Evolutionary conservation across 208 protist species (phyloP).

Genomic region (Porcisia deanei): DNA sequence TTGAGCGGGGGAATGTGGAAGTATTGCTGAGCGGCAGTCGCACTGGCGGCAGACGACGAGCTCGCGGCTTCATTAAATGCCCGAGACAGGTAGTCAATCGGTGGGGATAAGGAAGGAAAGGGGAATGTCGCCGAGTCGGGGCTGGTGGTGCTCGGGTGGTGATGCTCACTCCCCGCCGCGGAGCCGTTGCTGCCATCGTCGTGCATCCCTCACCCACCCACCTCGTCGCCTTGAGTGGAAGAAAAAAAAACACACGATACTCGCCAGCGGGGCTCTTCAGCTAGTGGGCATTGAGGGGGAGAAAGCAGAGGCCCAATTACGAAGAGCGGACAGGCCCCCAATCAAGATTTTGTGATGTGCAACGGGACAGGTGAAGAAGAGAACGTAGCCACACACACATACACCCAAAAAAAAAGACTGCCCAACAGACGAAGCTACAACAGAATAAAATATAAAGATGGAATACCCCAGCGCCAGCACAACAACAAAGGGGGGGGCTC

Average conservation of each 20-base stretch:
- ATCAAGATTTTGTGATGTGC: not conserved
- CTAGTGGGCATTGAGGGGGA: not conserved
- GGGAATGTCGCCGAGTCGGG: not conserved
- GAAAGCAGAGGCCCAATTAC: not conserved
- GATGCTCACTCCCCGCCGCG: not conserved
- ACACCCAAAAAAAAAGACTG: not conserved
- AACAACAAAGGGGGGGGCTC: not conserved
- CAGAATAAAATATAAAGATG: no score
- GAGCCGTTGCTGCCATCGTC: not conserved
- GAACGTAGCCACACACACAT: not conserved
- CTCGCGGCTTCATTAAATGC: not conserved
- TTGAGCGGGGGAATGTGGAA: constrained; percentile 5
- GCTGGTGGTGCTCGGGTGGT: not conserved
- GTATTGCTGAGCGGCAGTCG: constrained; percentile 2
- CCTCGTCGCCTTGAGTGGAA: not conserved
- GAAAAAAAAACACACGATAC: not conserved
- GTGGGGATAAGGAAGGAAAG: not conserved
- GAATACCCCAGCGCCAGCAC: not conserved
- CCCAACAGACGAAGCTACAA: not conserved
- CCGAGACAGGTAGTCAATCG: not conserved
- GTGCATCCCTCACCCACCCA: not conserved
- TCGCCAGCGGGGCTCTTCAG: not conserved
- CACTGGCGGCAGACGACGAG: not conserved
- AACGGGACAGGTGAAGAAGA: not conserved
- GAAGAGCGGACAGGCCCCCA: not conserved